Conservation (phyloP, 1,284 basidiomycete genomes). For the Ustilago cynodontis region DNA sequence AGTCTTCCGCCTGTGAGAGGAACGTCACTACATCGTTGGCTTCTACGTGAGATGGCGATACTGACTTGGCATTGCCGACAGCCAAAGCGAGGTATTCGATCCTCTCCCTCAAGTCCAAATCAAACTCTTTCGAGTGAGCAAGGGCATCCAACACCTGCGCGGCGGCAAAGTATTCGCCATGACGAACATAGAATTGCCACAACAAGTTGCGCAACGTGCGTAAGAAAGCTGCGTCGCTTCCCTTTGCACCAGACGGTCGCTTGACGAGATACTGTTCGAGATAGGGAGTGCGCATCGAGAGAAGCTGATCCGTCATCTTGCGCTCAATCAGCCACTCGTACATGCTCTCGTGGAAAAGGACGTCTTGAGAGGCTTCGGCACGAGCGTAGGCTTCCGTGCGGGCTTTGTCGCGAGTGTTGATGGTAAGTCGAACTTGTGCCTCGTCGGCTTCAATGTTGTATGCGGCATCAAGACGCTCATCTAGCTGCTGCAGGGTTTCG, state of each 20-base stretch:
- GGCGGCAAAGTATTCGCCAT: slow-evolving; percentile 80
- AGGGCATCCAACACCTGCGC: slow-evolving; percentile 87
- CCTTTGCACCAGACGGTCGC: slow-evolving; percentile 76
- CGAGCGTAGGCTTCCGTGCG: slow-evolving; percentile 57
- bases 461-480: slow-evolving; percentile 72
- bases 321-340: slow-evolving; percentile 92
- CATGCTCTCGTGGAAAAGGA: slow-evolving; percentile 91
- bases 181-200: slow-evolving; percentile 91
- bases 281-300: slow-evolving; percentile 78
- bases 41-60: slow-evolving; percentile 71
- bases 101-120: slow-evolving; percentile 58
- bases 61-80: slow-evolving; percentile 87
- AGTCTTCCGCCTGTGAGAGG: slow-evolving; percentile 91
- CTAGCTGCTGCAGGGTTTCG: slow-evolving; percentile 83
- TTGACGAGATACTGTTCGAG: slow-evolving; percentile 88
- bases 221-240: slow-evolving; percentile 36
- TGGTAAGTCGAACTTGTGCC: slow-evolving; percentile 59
- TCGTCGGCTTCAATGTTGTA: slow-evolving; percentile 44
- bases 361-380: slow-evolving; percentile 85
- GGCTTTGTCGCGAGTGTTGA: slow-evolving; percentile 61
- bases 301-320: slow-evolving; percentile 85
- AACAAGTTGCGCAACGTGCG: slow-evolving; percentile 80
- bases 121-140: slow-evolving; percentile 85
- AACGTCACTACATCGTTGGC: slow-evolving; percentile 89
- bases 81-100: slow-evolving; percentile 75